phyloP scores from a whole-genome alignment of 148 eudicot species.

The Tetragonia tetragonoides region DNA sequence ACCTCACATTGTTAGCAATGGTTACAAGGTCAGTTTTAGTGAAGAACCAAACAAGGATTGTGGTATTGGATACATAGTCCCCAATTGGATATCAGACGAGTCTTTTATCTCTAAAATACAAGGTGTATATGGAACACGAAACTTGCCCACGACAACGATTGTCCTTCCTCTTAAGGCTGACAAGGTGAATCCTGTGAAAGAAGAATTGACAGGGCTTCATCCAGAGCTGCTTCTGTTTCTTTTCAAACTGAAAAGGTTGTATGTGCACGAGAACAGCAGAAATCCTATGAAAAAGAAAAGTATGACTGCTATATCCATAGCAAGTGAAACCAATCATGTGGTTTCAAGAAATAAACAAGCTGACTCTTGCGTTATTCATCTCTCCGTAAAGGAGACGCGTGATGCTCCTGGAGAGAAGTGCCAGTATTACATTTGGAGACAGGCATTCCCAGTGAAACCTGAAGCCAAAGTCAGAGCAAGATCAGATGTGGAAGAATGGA shows the following conservation, averaged over 20 bases:
- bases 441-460: slow-evolving; percentile 35
- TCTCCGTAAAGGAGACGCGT: slow-evolving; percentile 25
- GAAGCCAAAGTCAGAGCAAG: slow-evolving; percentile 32
- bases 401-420: slow-evolving; percentile 31
- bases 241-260: slow-evolving; percentile 33
- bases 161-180: slow-evolving; percentile 45
- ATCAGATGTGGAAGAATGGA: slow-evolving; percentile 38
- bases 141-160: slow-evolving; percentile 33
- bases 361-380: slow-evolving; percentile 33
- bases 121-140: slow-evolving; percentile 24
- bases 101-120: slow-evolving; percentile 33
- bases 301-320: slow-evolving; percentile 35
- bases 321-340: slow-evolving; percentile 35
- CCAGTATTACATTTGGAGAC: slow-evolving; percentile 41
- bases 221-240: slow-evolving; percentile 46
- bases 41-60: slow-evolving; percentile 40
- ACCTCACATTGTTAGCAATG: slow-evolving; percentile 46
- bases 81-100: slow-evolving; percentile 37
- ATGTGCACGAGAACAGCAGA: slow-evolving; percentile 25
- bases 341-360: slow-evolving; percentile 26
- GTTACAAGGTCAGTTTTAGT: slow-evolving; percentile 40
- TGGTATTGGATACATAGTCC: slow-evolving; percentile 47
- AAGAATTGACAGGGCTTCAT: slow-evolving; percentile 37
- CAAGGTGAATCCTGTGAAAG: slow-evolving; percentile 38
- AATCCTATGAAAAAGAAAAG: neutral